Conservation (phyloP, 768 basidiomycete genomes). For the Kwoniella sp. region DNA sequence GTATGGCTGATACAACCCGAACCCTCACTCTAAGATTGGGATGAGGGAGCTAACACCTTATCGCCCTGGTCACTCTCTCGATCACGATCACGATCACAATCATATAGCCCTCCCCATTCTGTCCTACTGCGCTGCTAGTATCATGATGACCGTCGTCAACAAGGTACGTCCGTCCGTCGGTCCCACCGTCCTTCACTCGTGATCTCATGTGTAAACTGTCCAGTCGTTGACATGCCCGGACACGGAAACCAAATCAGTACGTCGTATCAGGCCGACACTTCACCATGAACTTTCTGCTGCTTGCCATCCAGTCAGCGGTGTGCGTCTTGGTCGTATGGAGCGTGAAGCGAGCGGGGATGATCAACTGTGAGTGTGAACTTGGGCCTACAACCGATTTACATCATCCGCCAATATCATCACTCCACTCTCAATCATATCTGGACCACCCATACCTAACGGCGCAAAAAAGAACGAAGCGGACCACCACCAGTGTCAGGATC, state of each 20-base stretch:
- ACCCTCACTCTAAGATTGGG: too few relatives aligned
- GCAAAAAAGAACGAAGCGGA: too few relatives aligned
- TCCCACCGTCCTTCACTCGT: not conserved
- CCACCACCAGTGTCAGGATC: too few relatives aligned
- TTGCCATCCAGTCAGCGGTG: constrained; percentile 86
- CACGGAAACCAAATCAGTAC: constrained; percentile 68
- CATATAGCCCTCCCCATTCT: constrained; percentile 72
- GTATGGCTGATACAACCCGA: too few relatives aligned
- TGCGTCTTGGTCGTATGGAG: constrained; percentile 76
- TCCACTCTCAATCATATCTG: too few relatives aligned
- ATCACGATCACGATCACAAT: not conserved
- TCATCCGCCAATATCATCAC: too few relatives aligned
- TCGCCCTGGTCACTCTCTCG: not conserved
- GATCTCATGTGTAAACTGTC: too few relatives aligned
- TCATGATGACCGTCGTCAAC: constrained; percentile 96
- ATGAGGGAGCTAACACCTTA: not conserved
- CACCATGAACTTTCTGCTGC: constrained; percentile 93
- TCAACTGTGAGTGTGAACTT: constrained; percentile 43
- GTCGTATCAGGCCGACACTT: constrained; percentile 91
- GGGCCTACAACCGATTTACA: not conserved
- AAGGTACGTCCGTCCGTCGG: constrained; percentile 69
- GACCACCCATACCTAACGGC: too few relatives aligned
- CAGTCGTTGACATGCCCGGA: too few relatives aligned
- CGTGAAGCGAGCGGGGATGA: constrained; percentile 69
- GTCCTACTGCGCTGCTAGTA: constrained; percentile 91